Conservation (phyloP, 495 filamentous ascomycete genomes). For the Aspergillus diversus region DNA sequence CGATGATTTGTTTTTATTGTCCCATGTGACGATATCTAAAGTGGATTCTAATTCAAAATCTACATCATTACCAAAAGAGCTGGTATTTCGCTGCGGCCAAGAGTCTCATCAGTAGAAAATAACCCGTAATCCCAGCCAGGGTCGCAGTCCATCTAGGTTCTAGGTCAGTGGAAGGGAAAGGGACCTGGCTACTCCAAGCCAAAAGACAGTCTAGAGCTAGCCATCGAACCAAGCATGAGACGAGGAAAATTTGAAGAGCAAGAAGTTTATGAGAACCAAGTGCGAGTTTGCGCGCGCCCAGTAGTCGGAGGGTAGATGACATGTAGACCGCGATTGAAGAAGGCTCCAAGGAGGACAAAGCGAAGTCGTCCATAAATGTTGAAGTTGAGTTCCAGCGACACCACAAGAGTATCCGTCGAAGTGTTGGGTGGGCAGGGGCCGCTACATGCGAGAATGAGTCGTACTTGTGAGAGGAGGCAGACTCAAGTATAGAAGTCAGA, state of each 20-base stretch:
- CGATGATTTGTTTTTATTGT: too few species aligned
- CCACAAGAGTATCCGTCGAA: not conserved
- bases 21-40: too few species aligned
- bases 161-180: not conserved
- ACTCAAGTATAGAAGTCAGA: slow-evolving; percentile 35
- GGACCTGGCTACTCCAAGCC: not conserved
- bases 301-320: not conserved
- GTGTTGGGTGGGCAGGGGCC: not conserved
- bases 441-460: not conserved
- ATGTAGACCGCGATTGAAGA: not conserved
- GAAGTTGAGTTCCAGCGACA: not conserved
- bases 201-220: not conserved
- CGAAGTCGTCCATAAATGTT: not conserved
- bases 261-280: not conserved
- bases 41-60: too few species aligned
- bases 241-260: not conserved
- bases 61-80: not conserved
- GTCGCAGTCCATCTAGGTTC: not conserved
- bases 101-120: not conserved
- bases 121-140: not conserved
- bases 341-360: not conserved
- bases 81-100: not conserved
- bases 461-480: not conserved
- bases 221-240: not conserved
- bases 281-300: not conserved